Evolutionary conservation across 2,329 filamentous ascomycete genomes (phyloP).

Genomic region (Sclerotinia minor): DNA sequence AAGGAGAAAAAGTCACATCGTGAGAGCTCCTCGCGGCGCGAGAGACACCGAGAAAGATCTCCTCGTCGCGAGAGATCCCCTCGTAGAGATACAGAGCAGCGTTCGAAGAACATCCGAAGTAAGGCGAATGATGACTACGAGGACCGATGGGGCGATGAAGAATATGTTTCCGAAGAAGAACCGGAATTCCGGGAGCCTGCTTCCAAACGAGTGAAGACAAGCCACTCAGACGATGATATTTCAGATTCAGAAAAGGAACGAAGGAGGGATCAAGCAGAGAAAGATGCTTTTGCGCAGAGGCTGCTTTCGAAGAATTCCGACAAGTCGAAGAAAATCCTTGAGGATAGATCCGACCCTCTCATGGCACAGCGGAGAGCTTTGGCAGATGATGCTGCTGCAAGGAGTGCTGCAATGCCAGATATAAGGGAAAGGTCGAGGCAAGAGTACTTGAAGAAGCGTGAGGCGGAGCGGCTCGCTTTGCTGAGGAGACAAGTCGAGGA

Average conservation of each 20-base stretch:
- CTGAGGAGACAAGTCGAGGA: conserved; percentile 87
- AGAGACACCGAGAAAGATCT: conserved; percentile 36
- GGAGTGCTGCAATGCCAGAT: conserved; percentile 73
- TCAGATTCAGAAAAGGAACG: conserved; percentile 64
- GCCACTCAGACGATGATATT: conserved; percentile 56
- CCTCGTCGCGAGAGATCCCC: conserved; percentile 39
- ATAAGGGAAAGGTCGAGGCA: conserved; percentile 82
- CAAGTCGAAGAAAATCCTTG: conserved; percentile 67
- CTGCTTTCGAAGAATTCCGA: conserved; percentile 70
- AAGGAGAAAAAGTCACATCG: conserved; percentile 43
- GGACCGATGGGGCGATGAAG: conserved; percentile 81
- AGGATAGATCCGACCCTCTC: conserved; percentile 50
- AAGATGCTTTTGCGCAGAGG: conserved; percentile 77
- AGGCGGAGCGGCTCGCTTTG: conserved; percentile 81
- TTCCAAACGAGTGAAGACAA: conserved; percentile 67
- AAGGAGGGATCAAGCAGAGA: conserved; percentile 69
- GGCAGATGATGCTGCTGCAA: conserved; percentile 66
- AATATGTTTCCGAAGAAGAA: conserved; percentile 53
- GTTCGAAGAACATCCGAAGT: conserved; percentile 53
- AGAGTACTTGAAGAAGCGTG: conserved; percentile 90
- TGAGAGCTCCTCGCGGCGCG: conserved; percentile 44
- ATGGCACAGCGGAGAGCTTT: conserved; percentile 60
- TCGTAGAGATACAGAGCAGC: conserved; percentile 45
- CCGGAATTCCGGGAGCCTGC: conserved; percentile 67
- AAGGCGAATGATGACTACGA: conserved; percentile 61